These are phyloP conservation scores for Corchorus capsularis DNA, from an alignment of 345 rosid genomes.

Conservation along the genomic window DNA sequence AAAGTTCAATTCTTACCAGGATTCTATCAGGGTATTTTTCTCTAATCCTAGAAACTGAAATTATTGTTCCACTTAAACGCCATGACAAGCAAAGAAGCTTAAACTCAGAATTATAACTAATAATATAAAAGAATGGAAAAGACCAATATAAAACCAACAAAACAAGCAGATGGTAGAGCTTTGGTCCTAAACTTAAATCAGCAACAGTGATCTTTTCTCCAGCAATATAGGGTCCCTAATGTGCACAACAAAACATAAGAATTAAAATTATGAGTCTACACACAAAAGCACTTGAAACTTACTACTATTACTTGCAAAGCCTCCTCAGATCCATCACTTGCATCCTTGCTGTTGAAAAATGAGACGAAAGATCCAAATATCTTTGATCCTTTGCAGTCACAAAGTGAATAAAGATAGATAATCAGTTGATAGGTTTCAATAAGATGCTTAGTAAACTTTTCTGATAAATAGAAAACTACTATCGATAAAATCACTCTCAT, in stretches of 20 bases:
- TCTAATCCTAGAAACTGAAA: constrained; percentile 66
- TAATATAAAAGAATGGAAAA: no score
- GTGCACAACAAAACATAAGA: background rate
- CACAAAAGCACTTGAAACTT: background rate
- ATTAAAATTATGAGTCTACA: background rate
- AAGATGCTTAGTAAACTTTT: background rate
- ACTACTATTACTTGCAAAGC: constrained; percentile 45
- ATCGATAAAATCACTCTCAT: background rate
- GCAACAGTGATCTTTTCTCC: constrained; percentile 72
- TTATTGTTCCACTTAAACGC: no score
- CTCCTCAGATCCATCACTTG: constrained; percentile 71
- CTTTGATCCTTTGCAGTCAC: constrained; percentile 58
- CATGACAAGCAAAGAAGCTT: no score
- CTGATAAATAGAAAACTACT: background rate
- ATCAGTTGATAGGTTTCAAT: background rate
- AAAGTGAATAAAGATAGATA: background rate
- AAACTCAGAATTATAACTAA: no score
- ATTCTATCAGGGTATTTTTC: constrained; percentile 94
- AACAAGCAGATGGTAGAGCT: constrained; percentile 70
- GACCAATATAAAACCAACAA: no score
- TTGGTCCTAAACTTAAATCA: constrained; percentile 88
- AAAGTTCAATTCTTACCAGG: constrained; percentile 59
- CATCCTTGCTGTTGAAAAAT: constrained; percentile 86
- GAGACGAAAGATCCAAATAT: constrained; percentile 60
- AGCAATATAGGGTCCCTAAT: constrained; percentile 78